Percentiles rank a stretch among this genome's conserved stretches.
These are phyloP conservation scores for Kodamaea hsintzibuensis DNA, from an alignment of 805 yeast species.

Conservation along the genomic window DNA sequence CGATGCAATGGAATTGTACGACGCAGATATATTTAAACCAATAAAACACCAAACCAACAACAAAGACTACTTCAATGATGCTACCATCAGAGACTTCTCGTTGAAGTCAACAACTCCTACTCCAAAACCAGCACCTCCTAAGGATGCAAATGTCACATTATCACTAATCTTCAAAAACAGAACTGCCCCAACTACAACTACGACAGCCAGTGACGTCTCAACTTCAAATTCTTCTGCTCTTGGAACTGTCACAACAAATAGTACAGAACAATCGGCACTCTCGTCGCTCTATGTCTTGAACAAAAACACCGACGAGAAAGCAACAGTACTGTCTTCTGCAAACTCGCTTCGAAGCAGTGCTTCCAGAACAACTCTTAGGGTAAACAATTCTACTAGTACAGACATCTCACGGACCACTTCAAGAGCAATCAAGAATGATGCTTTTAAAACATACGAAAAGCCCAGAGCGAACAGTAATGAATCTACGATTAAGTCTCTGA, in stretches of 20 bases:
- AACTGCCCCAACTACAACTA: not conserved
- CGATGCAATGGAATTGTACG: slow-evolving; percentile 71
- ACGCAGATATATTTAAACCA: slow-evolving; percentile 52
- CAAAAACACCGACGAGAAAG: slow-evolving; percentile 24
- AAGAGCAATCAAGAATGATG: not conserved
- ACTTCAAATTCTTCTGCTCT: slow-evolving; percentile 36
- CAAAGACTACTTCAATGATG: slow-evolving; percentile 11
- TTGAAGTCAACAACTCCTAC: slow-evolving; percentile 6
- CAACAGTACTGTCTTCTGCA: slow-evolving; percentile 1
- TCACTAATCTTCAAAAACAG: slow-evolving; percentile 1
- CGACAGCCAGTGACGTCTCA: slow-evolving; percentile 26
- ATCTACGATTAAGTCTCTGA: not conserved
- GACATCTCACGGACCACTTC: not conserved
- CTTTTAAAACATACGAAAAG: not conserved
- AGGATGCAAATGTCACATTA: slow-evolving; percentile 15
- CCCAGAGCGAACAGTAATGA: slow-evolving; percentile 1
- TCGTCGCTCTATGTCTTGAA: slow-evolving; percentile 40
- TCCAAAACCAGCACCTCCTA: slow-evolving; percentile 16
- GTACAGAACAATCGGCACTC: slow-evolving; percentile 35
- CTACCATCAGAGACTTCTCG: slow-evolving; percentile 8
- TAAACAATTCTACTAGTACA: not conserved
- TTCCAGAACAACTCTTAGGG: slow-evolving; percentile 2
- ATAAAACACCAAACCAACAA: slow-evolving; percentile 12
- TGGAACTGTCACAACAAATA: slow-evolving; percentile 37
- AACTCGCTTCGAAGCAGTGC: slow-evolving; percentile 9